Conservation (phyloP, 2,329 filamentous ascomycete species). For the Arthrocladium fulminans region DNA sequence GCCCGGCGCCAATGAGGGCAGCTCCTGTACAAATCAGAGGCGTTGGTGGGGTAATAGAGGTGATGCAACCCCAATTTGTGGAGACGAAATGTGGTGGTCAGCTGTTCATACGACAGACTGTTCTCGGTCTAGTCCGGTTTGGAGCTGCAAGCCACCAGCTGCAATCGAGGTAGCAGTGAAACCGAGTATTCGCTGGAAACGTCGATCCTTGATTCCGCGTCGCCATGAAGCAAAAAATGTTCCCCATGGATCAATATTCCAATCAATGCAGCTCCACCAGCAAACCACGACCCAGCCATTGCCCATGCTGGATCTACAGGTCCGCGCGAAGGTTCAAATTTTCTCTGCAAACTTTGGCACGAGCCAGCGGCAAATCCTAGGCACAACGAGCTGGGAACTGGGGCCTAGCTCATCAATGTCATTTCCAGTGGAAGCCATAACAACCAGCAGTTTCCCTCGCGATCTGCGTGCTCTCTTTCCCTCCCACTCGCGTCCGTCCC, state of each 20-base stretch:
- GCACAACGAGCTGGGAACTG: background rate
- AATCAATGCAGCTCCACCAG: background rate
- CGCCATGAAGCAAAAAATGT: background rate
- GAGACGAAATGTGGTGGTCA: conserved; percentile 1
- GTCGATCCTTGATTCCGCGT: background rate
- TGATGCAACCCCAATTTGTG: background rate
- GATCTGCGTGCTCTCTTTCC: conserved; percentile 1
- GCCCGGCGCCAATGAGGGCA: background rate
- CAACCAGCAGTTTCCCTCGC: conserved; percentile 6
- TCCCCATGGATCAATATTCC: background rate
- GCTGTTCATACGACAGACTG: background rate
- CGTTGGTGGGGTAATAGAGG: background rate
- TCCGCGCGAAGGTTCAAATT: conserved; percentile 22
- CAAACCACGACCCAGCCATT: background rate
- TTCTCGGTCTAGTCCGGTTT: background rate
- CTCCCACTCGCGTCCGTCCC: background rate
- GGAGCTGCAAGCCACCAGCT: background rate
- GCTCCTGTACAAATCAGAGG: background rate
- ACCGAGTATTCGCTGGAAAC: background rate
- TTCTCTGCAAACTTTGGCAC: background rate
- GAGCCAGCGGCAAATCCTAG: background rate
- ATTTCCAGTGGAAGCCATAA: conserved; percentile 9
- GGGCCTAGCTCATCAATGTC: background rate
- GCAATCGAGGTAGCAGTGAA: background rate
- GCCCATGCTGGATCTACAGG: background rate